Percentiles rank a stretch among this genome's conserved stretches.
phyloP scores from a whole-genome alignment of 2,329 filamentous ascomycete genomes.

The Colletotrichum shisoi region DNA sequence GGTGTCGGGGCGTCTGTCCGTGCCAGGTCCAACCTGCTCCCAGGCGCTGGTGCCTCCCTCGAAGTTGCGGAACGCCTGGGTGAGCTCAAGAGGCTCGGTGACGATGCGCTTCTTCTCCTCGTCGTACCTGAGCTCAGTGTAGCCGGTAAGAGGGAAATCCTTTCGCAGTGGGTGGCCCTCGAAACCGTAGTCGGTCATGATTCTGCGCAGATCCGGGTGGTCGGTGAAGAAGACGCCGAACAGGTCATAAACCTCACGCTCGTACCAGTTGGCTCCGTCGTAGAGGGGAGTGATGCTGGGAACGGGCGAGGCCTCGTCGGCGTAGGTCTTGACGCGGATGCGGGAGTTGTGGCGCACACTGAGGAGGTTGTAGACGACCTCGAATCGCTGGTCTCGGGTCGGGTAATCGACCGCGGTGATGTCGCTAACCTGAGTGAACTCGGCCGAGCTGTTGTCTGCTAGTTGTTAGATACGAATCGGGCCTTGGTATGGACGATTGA shows the following conservation, averaged over 20 bases:
- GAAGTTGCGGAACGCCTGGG: slow-evolving; percentile 98
- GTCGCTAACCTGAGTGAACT: slow-evolving; percentile 92
- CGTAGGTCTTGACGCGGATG: slow-evolving; percentile 98
- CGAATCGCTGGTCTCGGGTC: slow-evolving; percentile 93
- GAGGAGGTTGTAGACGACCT: slow-evolving; percentile 96
- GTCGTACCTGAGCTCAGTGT: slow-evolving; percentile 97
- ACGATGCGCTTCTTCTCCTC: slow-evolving; percentile 99
- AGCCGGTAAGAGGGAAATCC: slow-evolving; percentile 96
- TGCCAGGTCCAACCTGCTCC: slow-evolving; percentile 72
- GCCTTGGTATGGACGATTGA: slow-evolving; percentile 13
- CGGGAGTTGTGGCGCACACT: slow-evolving; percentile 95
- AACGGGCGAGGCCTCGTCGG: slow-evolving; percentile 92
- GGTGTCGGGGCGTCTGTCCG: slow-evolving; percentile 79
- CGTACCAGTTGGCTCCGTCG: slow-evolving; percentile 98
- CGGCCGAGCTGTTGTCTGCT: slow-evolving; percentile 89
- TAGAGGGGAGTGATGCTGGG: slow-evolving; percentile 86
- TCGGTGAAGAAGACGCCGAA: slow-evolving; percentile 97
- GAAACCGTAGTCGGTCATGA: slow-evolving; percentile 99
- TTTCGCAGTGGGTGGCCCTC: slow-evolving; percentile 97
- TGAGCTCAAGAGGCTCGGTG: slow-evolving; percentile 95
- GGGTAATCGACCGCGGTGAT: slow-evolving; percentile 97
- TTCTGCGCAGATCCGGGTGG: slow-evolving; percentile 93
- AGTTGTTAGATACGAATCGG: slow-evolving; percentile 1
- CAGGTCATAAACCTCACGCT: slow-evolving; percentile 96
- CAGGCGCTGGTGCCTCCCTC: slow-evolving; percentile 81